Evolutionary conservation across 305 asterid genomes (phyloP).

Genomic region (Fraxinus sp.): DNA sequence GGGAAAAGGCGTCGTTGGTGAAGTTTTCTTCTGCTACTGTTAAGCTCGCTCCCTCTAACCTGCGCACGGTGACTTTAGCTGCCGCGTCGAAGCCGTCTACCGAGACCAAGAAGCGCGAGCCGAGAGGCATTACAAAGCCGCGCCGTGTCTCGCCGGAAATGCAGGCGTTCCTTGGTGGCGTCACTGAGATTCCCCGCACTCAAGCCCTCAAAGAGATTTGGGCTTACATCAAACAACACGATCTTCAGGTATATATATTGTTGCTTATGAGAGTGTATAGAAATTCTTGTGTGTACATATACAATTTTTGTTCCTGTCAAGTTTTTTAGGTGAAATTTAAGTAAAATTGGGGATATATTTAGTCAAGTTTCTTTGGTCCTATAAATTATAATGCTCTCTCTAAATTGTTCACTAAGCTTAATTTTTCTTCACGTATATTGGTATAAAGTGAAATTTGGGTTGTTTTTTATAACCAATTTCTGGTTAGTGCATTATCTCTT

Average conservation of each 20-base stretch:
- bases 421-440: background rate
- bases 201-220: conserved; percentile 75
- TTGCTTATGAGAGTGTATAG: conserved; percentile 7
- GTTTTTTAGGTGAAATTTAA: background rate
- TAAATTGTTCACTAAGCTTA: background rate
- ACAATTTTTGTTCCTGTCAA: background rate
- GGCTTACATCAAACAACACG: conserved; percentile 68
- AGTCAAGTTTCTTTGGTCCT: background rate
- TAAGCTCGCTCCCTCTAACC: conserved; percentile 31
- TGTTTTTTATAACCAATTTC: background rate
- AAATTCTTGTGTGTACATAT: background rate
- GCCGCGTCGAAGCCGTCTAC: conserved; percentile 59
- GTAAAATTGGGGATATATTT: background rate
- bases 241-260: conserved; percentile 64
- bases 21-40: conserved; percentile 26
- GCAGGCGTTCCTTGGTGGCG: conserved; percentile 84
- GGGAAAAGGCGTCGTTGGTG: conserved; percentile 34
- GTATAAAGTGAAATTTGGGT: background rate
- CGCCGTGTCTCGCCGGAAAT: conserved; percentile 76
- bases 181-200: conserved; percentile 73
- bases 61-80: conserved; percentile 37
- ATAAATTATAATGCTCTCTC: background rate
- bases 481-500: background rate
- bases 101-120: conserved; percentile 71
- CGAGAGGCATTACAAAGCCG: conserved; percentile 83